Percentiles rank a stretch among this genome's conserved stretches.
Conservation (phyloP, 306 rosid species). For the Cicer bijugum region DNA sequence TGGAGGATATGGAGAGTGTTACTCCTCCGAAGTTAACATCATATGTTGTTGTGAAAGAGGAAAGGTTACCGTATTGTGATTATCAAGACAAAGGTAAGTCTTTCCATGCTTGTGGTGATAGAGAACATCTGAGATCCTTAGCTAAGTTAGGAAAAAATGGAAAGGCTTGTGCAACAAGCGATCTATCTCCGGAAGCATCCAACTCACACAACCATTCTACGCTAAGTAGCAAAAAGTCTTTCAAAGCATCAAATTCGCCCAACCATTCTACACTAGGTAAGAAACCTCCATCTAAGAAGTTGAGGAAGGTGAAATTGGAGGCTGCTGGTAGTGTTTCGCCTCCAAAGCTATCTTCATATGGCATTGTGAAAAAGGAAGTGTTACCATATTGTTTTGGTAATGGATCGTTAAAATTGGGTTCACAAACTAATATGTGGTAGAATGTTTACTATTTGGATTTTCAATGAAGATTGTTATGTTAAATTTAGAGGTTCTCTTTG, state of each 20-base stretch:
- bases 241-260: background rate
- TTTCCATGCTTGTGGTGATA: background rate
- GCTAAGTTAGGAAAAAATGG: background rate
- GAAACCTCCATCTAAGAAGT: slow-evolving; percentile 4
- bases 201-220: background rate
- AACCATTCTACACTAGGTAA: background rate
- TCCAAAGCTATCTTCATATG: background rate
- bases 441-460: slow-evolving; percentile 11
- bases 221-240: background rate
- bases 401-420: background rate
- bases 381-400: background rate
- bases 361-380: background rate
- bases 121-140: background rate
- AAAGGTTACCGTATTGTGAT: background rate
- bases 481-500: background rate
- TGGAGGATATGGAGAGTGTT: background rate
- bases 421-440: slow-evolving; percentile 1
- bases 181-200: background rate
- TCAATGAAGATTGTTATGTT: background rate
- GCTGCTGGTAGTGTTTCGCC: background rate
- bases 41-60: background rate
- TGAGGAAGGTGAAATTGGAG: background rate
- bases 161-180: background rate
- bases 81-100: background rate
- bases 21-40: background rate